Conservation (phyloP, 768 basidiomycete genomes). For the Lanmaoa pseudosensibilis region DNA sequence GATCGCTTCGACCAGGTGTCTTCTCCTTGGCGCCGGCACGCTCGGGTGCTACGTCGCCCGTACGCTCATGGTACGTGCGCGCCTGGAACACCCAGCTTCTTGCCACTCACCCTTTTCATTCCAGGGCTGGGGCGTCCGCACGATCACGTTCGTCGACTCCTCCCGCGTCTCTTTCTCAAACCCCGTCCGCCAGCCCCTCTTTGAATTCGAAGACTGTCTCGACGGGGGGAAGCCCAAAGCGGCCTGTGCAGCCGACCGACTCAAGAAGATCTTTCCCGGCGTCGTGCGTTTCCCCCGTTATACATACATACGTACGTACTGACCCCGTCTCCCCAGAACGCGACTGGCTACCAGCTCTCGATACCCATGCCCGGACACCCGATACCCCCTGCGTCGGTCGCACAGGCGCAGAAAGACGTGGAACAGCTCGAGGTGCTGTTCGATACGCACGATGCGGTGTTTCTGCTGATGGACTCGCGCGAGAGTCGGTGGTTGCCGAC, state of each 20-base stretch:
- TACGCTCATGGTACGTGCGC: constrained; percentile 66
- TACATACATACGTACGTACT: neutral
- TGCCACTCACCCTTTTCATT: neutral
- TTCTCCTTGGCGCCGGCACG: constrained; percentile 93
- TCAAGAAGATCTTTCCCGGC: constrained; percentile 91
- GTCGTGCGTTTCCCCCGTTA: constrained; percentile 55
- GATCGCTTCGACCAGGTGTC: constrained; percentile 73
- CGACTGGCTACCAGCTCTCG: constrained; percentile 71
- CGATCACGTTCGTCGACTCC: constrained; percentile 91
- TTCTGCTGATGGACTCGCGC: constrained; percentile 96
- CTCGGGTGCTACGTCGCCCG: constrained; percentile 95
- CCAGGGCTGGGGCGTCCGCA: constrained; percentile 95
- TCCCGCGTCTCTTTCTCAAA: constrained; percentile 94
- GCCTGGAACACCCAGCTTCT: fast-evolving
- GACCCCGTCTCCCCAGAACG: constrained; percentile 53
- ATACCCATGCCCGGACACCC: constrained; percentile 99
- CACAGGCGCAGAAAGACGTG: constrained; percentile 67
- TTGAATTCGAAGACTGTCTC: constrained; percentile 92
- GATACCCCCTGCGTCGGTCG: constrained; percentile 57
- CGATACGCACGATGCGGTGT: constrained; percentile 85
- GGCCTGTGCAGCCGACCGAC: constrained; percentile 77
- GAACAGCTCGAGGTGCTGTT: constrained; percentile 72
- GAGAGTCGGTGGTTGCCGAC: constrained; percentile 98
- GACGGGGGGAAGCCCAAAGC: constrained; percentile 94
- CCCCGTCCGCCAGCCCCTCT: constrained; percentile 95